A percentile compares a stretch with the other conserved stretches of the same genome.
These are phyloP conservation scores for Capsella bursapastoris DNA, from an alignment of 345 rosid species.

Conservation along the genomic window DNA sequence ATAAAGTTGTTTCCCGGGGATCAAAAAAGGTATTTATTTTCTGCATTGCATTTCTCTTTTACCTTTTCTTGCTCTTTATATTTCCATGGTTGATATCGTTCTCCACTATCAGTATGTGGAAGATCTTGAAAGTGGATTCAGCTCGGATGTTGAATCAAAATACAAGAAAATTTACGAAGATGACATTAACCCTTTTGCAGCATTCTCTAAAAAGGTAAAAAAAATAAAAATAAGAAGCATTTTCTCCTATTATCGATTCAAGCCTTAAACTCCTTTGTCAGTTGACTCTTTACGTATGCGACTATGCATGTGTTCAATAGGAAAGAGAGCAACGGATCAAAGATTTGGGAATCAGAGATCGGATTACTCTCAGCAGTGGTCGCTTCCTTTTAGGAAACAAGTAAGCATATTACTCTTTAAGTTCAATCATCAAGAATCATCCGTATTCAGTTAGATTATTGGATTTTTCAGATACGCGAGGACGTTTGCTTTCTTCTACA, in stretches of 20 bases:
- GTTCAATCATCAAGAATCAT: neutral
- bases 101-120: slow-evolving; percentile 59
- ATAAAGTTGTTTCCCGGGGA: slow-evolving; percentile 95
- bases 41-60: neutral
- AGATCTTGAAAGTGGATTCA: slow-evolving; percentile 94
- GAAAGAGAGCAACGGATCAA: slow-evolving; percentile 96
- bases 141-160: slow-evolving; percentile 93
- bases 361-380: slow-evolving; percentile 92
- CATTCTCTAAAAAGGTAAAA: slow-evolving; percentile 92
- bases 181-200: slow-evolving; percentile 98
- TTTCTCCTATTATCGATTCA: neutral
- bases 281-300: neutral
- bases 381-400: slow-evolving; percentile 93
- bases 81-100: slow-evolving; percentile 20
- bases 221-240: neutral
- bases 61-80: slow-evolving; percentile 2
- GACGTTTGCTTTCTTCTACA: slow-evolving; percentile 90
- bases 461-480: slow-evolving; percentile 74
- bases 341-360: slow-evolving; percentile 94
- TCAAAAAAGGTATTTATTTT: slow-evolving; percentile 70
- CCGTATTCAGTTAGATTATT: neutral
- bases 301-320: slow-evolving; percentile 43
- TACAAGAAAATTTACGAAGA: slow-evolving; percentile 98
- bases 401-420: slow-evolving; percentile 50
- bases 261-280: neutral